Base-by-base conservation (phyloP, 768 basidiomycete species). In the Leccinum uliginosum region DNA sequence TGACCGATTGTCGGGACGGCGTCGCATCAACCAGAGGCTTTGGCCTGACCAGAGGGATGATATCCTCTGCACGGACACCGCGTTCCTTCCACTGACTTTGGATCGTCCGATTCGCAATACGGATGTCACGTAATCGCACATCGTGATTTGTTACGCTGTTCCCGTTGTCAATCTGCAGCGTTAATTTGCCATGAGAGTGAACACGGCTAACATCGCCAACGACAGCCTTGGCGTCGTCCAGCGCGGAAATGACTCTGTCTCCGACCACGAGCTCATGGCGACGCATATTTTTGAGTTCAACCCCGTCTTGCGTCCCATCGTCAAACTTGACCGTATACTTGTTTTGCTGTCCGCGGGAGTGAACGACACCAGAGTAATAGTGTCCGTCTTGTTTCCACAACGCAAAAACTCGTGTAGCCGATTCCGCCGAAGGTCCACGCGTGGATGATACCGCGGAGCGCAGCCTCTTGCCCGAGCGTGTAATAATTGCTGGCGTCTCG, bases 321-420 rank as follows among this genome's bases (percentile, higher is more conserved):
- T 91, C 89, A 65, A 91, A 93, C n/a, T 73, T 71, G 62, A 93
- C 68, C 26, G 63, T 51, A 67, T 82, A 86, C 40, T 59, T 67
- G 30, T 63, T 65, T 26, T 65, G 66, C 24, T 47, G 63, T 55
- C 51, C 67, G 60, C 59, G 57, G 17, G 75, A 73, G 53, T 82
- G 65, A 26, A 88, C 76, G 34, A 70, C 75, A 15, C 88, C 91
- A 17, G 82, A 70, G 65, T 84, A 87, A 71, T 78, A 92, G 61
- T 78, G 77, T 4, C 77, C 79, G 50, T 83, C 83, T 46, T 73
- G 70, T 59, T 75, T 80, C 87, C 87, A 89, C 11, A 85, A 65
- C 9, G 86, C 88, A 62, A 87, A 84, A n/a, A 91, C 85, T 6
- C 82, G 81, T 12, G 84, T 86, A 21, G 79, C 74, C 6, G 59